Evolutionary conservation across 306 rosid genomes (phyloP).

Genomic region (Rosa lucieae): DNA sequence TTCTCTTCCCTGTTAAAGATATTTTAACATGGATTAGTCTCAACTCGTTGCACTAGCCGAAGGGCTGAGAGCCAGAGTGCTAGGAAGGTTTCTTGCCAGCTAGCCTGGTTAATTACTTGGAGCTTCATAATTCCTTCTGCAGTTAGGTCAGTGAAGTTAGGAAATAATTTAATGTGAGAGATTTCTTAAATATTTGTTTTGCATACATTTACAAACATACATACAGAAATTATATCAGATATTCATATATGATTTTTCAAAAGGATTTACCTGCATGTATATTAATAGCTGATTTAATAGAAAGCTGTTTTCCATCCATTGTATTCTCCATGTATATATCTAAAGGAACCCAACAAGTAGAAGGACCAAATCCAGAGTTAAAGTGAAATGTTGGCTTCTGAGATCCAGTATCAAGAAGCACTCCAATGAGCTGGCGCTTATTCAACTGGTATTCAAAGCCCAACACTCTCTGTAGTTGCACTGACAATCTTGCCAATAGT

Average conservation of each 20-base stretch:
- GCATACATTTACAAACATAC: neutral
- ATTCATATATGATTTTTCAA: conserved; percentile 21
- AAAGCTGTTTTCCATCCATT: conserved; percentile 73
- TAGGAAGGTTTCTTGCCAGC: conserved; percentile 80
- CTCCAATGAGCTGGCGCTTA: conserved; percentile 49
- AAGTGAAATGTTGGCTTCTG: conserved; percentile 35
- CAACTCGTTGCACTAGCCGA: conserved; percentile 89
- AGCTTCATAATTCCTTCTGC: conserved; percentile 68
- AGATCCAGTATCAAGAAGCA: conserved; percentile 47
- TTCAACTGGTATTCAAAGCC: conserved; percentile 41
- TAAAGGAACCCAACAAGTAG: conserved; percentile 69
- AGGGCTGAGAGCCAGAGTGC: conserved; percentile 91
- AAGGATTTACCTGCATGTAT: conserved; percentile 55
- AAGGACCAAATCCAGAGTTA: conserved; percentile 41
- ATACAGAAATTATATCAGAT: conserved; percentile 11
- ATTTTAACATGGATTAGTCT: conserved; percentile 39
- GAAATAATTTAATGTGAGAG: conserved; percentile 19
- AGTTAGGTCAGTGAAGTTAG: conserved; percentile 40
- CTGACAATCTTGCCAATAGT: conserved; percentile 45
- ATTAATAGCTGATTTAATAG: conserved; percentile 57
- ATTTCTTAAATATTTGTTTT: conserved; percentile 1
- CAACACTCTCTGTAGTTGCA: conserved; percentile 48
- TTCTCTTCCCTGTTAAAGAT: conserved; percentile 23
- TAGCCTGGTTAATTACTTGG: conserved; percentile 70
- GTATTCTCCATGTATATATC: conserved; percentile 75